These are phyloP conservation scores for Neltuma alba DNA, from an alignment of 306 rosid species.

Conservation along the genomic window DNA sequence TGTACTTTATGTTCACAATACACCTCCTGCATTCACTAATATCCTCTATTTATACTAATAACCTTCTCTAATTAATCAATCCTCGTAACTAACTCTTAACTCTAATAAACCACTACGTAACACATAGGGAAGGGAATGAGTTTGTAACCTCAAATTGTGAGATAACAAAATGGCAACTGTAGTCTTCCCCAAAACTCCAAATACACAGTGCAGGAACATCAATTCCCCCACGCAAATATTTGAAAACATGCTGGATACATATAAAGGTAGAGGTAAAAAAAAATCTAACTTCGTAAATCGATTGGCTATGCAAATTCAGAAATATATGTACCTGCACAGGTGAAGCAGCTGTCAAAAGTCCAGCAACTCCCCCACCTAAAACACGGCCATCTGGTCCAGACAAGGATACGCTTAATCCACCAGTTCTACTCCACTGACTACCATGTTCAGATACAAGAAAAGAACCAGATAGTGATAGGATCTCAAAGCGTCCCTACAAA, in stretches of 20 bases:
- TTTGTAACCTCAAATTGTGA: background rate
- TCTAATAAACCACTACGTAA: too few relatives aligned
- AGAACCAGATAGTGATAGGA: slow-evolving; percentile 72
- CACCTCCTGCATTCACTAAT: too few relatives aligned
- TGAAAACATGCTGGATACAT: background rate
- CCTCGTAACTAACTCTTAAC: too few relatives aligned
- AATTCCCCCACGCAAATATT: background rate
- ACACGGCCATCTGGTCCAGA: slow-evolving; percentile 78
- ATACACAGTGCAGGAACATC: background rate
- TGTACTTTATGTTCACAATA: too few relatives aligned
- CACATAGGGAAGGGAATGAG: background rate
- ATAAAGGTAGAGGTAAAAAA: background rate
- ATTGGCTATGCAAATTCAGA: background rate
- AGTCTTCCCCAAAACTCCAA: background rate
- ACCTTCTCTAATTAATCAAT: too few relatives aligned
- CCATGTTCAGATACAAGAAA: slow-evolving; percentile 52
- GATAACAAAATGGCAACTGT: background rate
- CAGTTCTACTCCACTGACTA: slow-evolving; percentile 53
- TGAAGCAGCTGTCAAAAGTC: slow-evolving; percentile 71
- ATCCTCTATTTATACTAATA: too few relatives aligned
- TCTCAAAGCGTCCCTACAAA: slow-evolving; percentile 79
- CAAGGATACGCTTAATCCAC: slow-evolving; percentile 67
- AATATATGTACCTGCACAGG: slow-evolving; percentile 70
- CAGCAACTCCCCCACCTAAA: slow-evolving; percentile 76
- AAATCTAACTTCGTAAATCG: background rate